Conservation (phyloP, 2,329 filamentous ascomycete genomes). For the Paraphaeosphaeria minitans region DNA sequence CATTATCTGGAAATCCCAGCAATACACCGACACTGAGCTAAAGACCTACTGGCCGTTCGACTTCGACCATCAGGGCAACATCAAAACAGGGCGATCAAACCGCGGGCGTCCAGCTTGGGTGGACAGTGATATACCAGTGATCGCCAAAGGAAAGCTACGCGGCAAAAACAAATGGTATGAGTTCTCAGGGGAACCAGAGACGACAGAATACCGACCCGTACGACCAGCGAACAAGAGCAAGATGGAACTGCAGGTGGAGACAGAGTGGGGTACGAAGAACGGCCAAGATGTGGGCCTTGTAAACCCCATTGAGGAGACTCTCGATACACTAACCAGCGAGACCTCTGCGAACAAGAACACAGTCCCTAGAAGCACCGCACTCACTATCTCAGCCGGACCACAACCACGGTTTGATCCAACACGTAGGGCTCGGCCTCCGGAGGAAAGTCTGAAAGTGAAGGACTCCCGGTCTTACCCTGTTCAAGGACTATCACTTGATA, state of each 20-base stretch:
- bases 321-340: background rate
- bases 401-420: background rate
- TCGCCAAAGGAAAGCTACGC: slow-evolving; percentile 18
- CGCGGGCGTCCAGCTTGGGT: slow-evolving; percentile 45
- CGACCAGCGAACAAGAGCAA: slow-evolving; percentile 12
- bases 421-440: background rate
- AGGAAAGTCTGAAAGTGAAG: no score
- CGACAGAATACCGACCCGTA: slow-evolving; percentile 14
- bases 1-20: slow-evolving; percentile 38
- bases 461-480: no score
- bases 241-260: slow-evolving; percentile 7
- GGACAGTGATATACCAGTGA: slow-evolving; percentile 17
- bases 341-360: background rate
- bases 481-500: no score
- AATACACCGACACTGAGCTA: slow-evolving; percentile 30
- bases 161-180: slow-evolving; percentile 18
- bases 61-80: slow-evolving; percentile 41
- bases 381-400: background rate
- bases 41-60: slow-evolving; percentile 46
- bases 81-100: slow-evolving; percentile 41
- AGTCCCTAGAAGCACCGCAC: background rate
- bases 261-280: slow-evolving; percentile 1
- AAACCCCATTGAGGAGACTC: background rate
- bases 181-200: slow-evolving; percentile 18
- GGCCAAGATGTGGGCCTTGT: background rate